Evolutionary conservation across 768 basidiomycete genomes (phyloP).

Genomic region (Lepiota venenata): DNA sequence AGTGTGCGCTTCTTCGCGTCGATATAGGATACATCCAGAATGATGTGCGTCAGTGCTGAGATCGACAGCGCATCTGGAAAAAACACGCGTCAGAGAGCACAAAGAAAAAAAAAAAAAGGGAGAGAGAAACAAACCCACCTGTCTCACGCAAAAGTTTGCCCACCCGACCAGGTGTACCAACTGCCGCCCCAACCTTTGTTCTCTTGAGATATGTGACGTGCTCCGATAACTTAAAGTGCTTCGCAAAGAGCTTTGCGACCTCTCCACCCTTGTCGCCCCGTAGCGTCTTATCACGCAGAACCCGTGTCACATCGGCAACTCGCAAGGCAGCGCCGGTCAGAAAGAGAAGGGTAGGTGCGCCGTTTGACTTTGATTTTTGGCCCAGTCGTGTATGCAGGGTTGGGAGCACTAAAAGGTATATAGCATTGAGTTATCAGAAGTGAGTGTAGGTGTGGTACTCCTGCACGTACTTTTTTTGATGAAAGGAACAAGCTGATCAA

Average conservation of each 20-base stretch:
- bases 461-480: constrained; percentile 64
- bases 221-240: constrained; percentile 87
- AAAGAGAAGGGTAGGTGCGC: constrained; percentile 86
- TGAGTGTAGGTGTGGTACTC: not conserved
- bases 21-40: constrained; percentile 70
- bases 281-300: constrained; percentile 64
- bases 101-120: not conserved
- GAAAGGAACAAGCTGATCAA: constrained; percentile 72
- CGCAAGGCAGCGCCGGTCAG: constrained; percentile 87
- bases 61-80: constrained; percentile 63
- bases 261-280: constrained; percentile 85
- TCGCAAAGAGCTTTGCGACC: constrained; percentile 93
- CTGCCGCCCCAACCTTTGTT: constrained; percentile 86
- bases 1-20: constrained; percentile 77
- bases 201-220: constrained; percentile 80
- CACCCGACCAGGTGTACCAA: constrained; percentile 89
- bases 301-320: constrained; percentile 82
- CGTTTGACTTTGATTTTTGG: constrained; percentile 72
- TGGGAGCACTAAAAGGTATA: constrained; percentile 55
- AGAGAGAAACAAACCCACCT: constrained; percentile 40
- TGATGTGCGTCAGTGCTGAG: constrained; percentile 78
- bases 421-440: not conserved
- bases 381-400: constrained; percentile 64
- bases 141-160: constrained; percentile 80
- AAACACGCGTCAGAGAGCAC: constrained; percentile 9